Conservation (phyloP, 2,329 filamentous ascomycete species). For the Zymoseptoria crescenta region DNA sequence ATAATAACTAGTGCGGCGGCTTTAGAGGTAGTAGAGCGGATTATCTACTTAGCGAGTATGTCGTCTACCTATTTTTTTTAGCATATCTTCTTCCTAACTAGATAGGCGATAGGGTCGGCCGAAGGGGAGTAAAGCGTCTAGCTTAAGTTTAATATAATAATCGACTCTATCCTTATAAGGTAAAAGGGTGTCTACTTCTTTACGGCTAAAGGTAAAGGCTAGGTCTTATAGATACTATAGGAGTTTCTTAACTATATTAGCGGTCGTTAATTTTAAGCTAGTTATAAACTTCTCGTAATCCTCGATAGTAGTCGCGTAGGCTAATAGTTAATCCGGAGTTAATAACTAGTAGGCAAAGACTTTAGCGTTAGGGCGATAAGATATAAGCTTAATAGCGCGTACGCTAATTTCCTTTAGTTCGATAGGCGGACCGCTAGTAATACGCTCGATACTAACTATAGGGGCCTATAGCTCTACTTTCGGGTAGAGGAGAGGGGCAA, state of each 20-base stretch:
- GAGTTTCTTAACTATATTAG: not conserved
- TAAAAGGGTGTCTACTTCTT: not conserved
- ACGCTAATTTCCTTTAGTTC: too few species aligned
- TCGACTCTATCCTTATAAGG: not conserved
- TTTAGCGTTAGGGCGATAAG: too few species aligned
- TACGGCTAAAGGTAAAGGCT: not conserved
- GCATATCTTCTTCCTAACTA: not conserved
- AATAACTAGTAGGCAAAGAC: too few species aligned
- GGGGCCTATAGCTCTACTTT: too few species aligned
- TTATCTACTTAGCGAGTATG: not conserved
- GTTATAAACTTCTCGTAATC: not conserved
- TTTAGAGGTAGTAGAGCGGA: not conserved
- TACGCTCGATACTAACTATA: too few species aligned
- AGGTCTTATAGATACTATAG: not conserved
- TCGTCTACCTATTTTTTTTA: slow-evolving; percentile 2
- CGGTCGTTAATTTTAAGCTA: not conserved
- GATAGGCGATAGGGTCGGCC: not conserved
- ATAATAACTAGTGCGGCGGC: not conserved
- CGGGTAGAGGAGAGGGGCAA: too few species aligned
- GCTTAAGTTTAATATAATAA: not conserved
- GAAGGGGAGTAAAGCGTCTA: not conserved
- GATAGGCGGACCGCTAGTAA: too few species aligned
- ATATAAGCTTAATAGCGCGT: too few species aligned
- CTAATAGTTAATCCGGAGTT: too few species aligned
- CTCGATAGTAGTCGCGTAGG: too few species aligned